These are phyloP conservation scores for Trypanosoma vivax DNA, from an alignment of 208 protist genomes.

Conservation along the genomic window DNA sequence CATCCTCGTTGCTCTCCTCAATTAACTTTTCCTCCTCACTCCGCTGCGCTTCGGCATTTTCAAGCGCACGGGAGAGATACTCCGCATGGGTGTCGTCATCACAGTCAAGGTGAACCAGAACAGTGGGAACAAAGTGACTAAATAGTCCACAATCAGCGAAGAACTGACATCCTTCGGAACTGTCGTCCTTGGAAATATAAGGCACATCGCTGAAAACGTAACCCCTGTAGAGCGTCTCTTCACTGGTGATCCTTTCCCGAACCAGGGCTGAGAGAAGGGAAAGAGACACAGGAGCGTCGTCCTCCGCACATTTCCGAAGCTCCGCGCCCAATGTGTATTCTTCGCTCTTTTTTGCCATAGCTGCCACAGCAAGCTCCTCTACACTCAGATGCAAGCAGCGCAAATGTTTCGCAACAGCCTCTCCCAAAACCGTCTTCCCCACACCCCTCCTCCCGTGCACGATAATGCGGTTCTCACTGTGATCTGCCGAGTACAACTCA, in stretches of 20 bases:
- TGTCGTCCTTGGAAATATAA: conserved; percentile 2
- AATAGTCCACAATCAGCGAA: conserved; percentile 34
- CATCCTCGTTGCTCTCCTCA: too few species aligned
- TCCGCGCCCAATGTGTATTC: conserved; percentile 25
- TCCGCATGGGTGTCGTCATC: conserved; percentile 36
- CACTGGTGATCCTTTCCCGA: conserved; percentile 22
- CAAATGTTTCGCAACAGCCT: conserved; percentile 43
- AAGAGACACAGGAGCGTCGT: conserved; percentile 32
- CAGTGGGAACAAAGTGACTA: conserved; percentile 29
- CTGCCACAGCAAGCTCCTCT: conserved; percentile 38
- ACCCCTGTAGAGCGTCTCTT: conserved; percentile 42
- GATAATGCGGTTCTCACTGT: conserved; percentile 54
- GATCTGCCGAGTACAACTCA: conserved; percentile 24
- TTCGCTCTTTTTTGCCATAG: conserved; percentile 1
- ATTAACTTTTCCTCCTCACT: conserved; percentile 9
- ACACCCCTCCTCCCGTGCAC: conserved; percentile 36
- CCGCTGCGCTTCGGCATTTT: conserved; percentile 2
- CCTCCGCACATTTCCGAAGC: conserved; percentile 24
- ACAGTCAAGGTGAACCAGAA: conserved; percentile 55
- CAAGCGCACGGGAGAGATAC: conserved; percentile 11
- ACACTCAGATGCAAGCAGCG: conserved; percentile 63
- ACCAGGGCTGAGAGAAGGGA: conserved; percentile 46
- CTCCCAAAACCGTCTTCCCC: conserved; percentile 50
- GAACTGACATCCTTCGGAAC: conserved; percentile 15
- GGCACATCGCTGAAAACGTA: conserved; percentile 78